phyloP scores from a whole-genome alignment of 1,139 yeast genomes.

The Kodamaea anthophila region DNA sequence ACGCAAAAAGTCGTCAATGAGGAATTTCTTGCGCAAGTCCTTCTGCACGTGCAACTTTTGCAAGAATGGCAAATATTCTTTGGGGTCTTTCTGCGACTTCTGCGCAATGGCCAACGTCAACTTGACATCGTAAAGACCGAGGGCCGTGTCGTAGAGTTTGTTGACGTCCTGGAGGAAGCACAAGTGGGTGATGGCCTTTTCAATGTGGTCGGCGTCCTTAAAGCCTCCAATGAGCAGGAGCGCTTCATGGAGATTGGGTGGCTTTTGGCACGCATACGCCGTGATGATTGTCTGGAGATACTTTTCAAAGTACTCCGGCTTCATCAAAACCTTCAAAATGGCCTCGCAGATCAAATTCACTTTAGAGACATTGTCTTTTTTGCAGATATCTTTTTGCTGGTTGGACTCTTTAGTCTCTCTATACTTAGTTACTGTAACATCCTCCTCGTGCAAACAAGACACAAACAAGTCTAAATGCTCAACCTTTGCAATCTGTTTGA shows the following conservation, averaged over 20 bases:
- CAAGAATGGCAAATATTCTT: constrained; percentile 89
- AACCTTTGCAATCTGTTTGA: constrained; percentile 62
- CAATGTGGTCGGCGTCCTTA: constrained; percentile 44
- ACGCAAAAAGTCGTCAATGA: constrained; percentile 75
- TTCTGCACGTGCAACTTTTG: constrained; percentile 69
- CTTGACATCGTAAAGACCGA: constrained; percentile 78
- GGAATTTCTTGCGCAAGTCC: constrained; percentile 60
- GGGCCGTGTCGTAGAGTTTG: constrained; percentile 68
- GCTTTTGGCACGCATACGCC: constrained; percentile 87
- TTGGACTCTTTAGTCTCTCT: constrained; percentile 51
- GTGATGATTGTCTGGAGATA: constrained; percentile 80
- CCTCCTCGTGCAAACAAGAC: constrained; percentile 80
- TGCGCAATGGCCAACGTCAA: constrained; percentile 84
- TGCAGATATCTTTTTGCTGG: background rate
- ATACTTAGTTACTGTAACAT: constrained; percentile 79
- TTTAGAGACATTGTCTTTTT: constrained; percentile 41
- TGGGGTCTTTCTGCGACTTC: constrained; percentile 95
- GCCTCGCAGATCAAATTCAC: constrained; percentile 74
- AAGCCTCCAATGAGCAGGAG: constrained; percentile 53
- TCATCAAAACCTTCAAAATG: constrained; percentile 50
- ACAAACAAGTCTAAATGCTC: constrained; percentile 83
- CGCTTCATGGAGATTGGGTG: constrained; percentile 78
- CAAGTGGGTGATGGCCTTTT: constrained; percentile 67
- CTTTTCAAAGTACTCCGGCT: constrained; percentile 46
- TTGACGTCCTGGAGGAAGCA: constrained; percentile 92